phyloP scores from a whole-genome alignment of 176 grass and related monocot genomes.

The Musa beccarii region DNA sequence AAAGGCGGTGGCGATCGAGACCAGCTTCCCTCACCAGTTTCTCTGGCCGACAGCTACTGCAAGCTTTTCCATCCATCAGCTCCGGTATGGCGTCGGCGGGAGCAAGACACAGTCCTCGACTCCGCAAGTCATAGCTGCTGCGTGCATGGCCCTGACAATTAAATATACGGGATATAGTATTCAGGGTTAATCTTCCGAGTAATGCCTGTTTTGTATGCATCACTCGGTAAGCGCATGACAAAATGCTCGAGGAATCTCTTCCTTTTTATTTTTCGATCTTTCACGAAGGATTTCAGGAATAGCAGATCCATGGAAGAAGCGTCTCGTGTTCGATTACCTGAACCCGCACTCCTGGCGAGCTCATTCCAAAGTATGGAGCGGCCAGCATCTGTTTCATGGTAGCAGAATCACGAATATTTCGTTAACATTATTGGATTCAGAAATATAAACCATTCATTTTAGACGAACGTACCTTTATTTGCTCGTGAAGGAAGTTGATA shows the following conservation, averaged over 20 bases:
- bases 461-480: slow-evolving; percentile 35
- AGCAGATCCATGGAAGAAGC: no score
- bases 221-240: no score
- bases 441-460: no score
- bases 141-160: slow-evolving; percentile 3
- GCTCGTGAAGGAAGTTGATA: slow-evolving; percentile 51
- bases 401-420: neutral
- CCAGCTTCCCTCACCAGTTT: neutral
- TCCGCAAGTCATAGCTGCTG: slow-evolving; percentile 15
- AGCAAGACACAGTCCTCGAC: slow-evolving; percentile 44
- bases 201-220: no score
- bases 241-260: no score
- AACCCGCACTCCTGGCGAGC: neutral
- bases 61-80: neutral
- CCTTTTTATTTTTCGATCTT: no score
- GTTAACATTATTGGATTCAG: neutral
- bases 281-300: no score
- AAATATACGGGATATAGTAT: no score
- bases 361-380: slow-evolving; percentile 18
- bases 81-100: neutral
- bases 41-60: neutral
- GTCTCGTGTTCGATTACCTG: slow-evolving; percentile 15
- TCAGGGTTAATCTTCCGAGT: no score
- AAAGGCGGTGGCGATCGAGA: neutral
- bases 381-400: slow-evolving; percentile 26